phyloP scores from a whole-genome alignment of 345 rosid species.

The Cardamine chenopodiifolia region DNA sequence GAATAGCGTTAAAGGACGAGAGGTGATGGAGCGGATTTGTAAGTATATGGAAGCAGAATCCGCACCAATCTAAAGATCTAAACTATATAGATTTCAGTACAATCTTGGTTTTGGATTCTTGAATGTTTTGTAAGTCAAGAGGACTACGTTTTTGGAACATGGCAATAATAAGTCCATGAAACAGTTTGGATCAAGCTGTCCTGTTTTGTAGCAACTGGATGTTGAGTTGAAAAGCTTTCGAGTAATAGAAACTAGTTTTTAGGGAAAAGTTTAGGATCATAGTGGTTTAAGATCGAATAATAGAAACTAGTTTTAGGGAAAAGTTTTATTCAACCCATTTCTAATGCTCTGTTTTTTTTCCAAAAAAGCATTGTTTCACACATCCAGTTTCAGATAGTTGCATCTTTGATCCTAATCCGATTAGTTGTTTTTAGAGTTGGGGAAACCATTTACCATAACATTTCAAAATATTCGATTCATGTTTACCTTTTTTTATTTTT shows the following conservation, averaged over 20 bases:
- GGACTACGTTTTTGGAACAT: conserved; percentile 19
- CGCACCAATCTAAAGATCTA: conserved; percentile 46
- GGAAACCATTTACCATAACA: no score
- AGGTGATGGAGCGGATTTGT: conserved; percentile 97
- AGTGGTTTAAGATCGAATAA: no score
- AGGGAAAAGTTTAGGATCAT: no score
- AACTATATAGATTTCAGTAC: neutral
- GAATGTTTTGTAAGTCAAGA: conserved; percentile 30
- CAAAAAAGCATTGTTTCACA: no score
- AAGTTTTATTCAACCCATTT: no score
- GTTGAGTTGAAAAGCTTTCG: conserved; percentile 12
- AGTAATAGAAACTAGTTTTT: no score
- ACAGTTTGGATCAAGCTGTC: conserved; percentile 24
- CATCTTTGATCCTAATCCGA: no score
- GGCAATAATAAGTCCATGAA: conserved; percentile 24
- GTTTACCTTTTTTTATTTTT: neutral
- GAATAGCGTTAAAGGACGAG: conserved; percentile 86
- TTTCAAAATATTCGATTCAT: neutral
- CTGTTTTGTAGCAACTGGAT: conserved; percentile 26
- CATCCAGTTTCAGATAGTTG: neutral
- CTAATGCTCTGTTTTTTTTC: no score
- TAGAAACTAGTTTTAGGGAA: no score
- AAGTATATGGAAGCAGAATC: conserved; percentile 94
- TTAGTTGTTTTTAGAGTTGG: no score
- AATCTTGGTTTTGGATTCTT: conserved; percentile 3